Conservation (phyloP, 257 asterid species). For the Echium plantagineum region DNA sequence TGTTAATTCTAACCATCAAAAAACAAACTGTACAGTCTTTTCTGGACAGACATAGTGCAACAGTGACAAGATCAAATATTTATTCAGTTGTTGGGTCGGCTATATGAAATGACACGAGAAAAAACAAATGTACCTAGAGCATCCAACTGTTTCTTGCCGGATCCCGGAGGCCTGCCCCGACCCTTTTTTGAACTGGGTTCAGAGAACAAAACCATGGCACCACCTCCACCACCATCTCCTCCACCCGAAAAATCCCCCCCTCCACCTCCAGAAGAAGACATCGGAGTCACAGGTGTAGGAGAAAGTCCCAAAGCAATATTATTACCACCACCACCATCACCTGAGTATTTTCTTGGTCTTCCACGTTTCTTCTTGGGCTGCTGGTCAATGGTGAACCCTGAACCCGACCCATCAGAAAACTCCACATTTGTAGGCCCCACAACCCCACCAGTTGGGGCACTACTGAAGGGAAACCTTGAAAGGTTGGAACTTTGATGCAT, state of each 20-base stretch:
- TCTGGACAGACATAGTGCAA: background rate
- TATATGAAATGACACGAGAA: too few species aligned
- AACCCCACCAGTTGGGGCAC: conserved; percentile 17
- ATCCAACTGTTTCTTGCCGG: conserved; percentile 40
- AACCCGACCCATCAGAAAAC: conserved; percentile 36
- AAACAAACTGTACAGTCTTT: too few species aligned
- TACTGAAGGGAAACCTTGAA: conserved; percentile 32
- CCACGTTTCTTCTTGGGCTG: conserved; percentile 72
- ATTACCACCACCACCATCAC: conserved; percentile 34
- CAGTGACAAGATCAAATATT: too few species aligned
- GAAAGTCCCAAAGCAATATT: conserved; percentile 69
- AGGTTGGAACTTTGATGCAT: background rate
- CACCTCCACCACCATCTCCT: conserved; percentile 30
- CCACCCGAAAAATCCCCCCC: conserved; percentile 11
- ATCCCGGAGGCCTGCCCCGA: conserved; percentile 52
- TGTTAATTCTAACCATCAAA: too few species aligned
- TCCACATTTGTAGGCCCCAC: conserved; percentile 26
- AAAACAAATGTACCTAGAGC: conserved; percentile 24
- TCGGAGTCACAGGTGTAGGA: conserved; percentile 41
- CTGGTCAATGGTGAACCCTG: conserved; percentile 38
- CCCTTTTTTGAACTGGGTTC: conserved; percentile 28
- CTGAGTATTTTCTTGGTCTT: conserved; percentile 77
- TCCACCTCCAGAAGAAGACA: conserved; percentile 25
- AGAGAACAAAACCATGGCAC: conserved; percentile 24
- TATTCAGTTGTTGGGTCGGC: too few species aligned